These are phyloP conservation scores for Penicillium sp. DNA, from an alignment of 2,329 filamentous ascomycete species.

Conservation along the genomic window DNA sequence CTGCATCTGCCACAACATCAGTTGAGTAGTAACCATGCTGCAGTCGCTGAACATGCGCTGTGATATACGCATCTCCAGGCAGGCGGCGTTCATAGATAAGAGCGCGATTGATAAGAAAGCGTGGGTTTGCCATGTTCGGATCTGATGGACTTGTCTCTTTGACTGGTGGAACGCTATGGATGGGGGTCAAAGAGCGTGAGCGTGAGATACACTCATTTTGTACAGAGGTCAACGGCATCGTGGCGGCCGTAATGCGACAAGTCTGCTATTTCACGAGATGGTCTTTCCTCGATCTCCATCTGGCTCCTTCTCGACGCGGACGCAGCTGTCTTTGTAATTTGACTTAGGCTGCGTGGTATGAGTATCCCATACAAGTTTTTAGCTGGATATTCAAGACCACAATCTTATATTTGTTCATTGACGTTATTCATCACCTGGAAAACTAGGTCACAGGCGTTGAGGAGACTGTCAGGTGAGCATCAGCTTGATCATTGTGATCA, in stretches of 20 bases:
- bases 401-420: neutral
- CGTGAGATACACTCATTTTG: neutral
- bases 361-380: neutral
- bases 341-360: neutral
- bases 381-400: neutral
- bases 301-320: conserved; percentile 1
- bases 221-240: conserved; percentile 6
- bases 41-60: conserved; percentile 51
- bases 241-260: conserved; percentile 7
- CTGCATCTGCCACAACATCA: conserved; percentile 42
- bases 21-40: conserved; percentile 51
- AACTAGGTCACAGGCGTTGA: conserved; percentile 1
- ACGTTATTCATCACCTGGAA: conserved; percentile 8
- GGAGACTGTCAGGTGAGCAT: conserved; percentile 8
- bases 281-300: conserved; percentile 17
- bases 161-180: conserved; percentile 1
- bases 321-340: neutral
- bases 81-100: conserved; percentile 52
- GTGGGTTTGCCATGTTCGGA: conserved; percentile 40
- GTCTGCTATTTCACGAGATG: conserved; percentile 7
- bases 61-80: conserved; percentile 50
- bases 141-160: conserved; percentile 24
- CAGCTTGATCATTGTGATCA: conserved; percentile 1
- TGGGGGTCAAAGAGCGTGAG: neutral
- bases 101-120: conserved; percentile 39